Evolutionary conservation across 2,329 filamentous ascomycete genomes (phyloP), one percentile per base, ranked within the genome.

Genomic region (Curvularia hawaiiensis): DNA sequence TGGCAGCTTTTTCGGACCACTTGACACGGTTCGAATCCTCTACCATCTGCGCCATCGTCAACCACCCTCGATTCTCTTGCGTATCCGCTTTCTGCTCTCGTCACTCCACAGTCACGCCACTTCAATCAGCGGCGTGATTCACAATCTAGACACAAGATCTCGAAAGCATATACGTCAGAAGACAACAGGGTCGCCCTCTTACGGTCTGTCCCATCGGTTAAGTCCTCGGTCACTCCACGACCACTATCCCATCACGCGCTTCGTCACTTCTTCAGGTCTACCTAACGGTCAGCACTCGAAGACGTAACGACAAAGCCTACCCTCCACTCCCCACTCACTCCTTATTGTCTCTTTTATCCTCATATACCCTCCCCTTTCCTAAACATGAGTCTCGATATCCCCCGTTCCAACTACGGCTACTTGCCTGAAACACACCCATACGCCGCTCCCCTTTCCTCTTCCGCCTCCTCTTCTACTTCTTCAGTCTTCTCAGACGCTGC

Each of bases 401-500:
- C 66, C 54, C 60, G 66, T 53, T 68, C 63, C 35, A 67, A 64
- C 60, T 70, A 74, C 71, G 71, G 70, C 66, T 65, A 72, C 63
- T 72, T 71, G 48, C 67, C 73, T 41, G 69, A 67, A 65, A 76
- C 75, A 70, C 78, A 82, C 71, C 84, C 87, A 64, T 93, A 91
- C 78, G 85, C 85, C 74, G 85, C 87, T 58, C 88, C 89, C 41
- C 79, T 92, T 81, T 86, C 88, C 71, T 89, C 89, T 55, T 90
- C 90, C 66, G 86, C 89, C 57, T 92, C 90, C 30, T 89, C 89
- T 54, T 92, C 90, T 20, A 85, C 88, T 56, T 85, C 87, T 54
- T 95, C 91, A 33, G 83, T 92, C 68, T 95, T 91, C 83, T 95
- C 91, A 64, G 84, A 85, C 71, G 75, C 77, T 40, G 72, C 82